Evolutionary conservation across 768 basidiomycete species (phyloP), one percentile per base, ranked within the genome.

Genomic region (Cytidiella melzeri): DNA sequence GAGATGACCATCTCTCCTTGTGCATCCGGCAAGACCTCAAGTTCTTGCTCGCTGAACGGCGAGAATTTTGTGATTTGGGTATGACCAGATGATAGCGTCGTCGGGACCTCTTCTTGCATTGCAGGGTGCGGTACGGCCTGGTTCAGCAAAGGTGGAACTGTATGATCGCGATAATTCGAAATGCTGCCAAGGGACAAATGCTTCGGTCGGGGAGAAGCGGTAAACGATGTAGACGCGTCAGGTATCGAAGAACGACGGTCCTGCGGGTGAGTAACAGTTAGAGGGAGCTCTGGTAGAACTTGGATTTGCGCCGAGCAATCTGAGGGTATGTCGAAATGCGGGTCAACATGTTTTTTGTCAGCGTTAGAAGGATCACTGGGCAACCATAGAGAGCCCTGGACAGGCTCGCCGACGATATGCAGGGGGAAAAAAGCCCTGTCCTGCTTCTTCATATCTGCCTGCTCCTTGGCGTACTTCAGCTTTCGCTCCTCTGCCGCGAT

Each of bases 401-500:
- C 46, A 48, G 59, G 50, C 58, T 63, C 57, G 28, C 59, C 51
- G 43, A 58, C 56, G 42, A 58, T 61, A 41, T 59, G 57, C 57
- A 65, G 58, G 27, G 58, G 64, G 48, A 64, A 64, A 55, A 70
- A 65, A 42, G 61, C 63, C 46, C 68, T 68, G 45, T 70, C 71
- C 45, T 76, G 70, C 61, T 66, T 75, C 50, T 69, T 61, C 42
- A 69, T 67, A 57, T 81, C 79, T 25, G 75, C 79, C 44, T 73
- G 76, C 55, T 82, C 81, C 56, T 79, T 80, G 30, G 79, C 72
- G n/a, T 65, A 61, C 54, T 67, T 72, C 49, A 93, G 67, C 47
- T 73, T 73, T 55, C 79, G 79, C 66, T 75, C 81, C 65, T 82
- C 80, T 50, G 76, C 72, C 26, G 76, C 72, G 28, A 92, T 73